Evolutionary conservation across 805 yeast genomes (phyloP).

Genomic region (Kurtzmaniella cleridarum): DNA sequence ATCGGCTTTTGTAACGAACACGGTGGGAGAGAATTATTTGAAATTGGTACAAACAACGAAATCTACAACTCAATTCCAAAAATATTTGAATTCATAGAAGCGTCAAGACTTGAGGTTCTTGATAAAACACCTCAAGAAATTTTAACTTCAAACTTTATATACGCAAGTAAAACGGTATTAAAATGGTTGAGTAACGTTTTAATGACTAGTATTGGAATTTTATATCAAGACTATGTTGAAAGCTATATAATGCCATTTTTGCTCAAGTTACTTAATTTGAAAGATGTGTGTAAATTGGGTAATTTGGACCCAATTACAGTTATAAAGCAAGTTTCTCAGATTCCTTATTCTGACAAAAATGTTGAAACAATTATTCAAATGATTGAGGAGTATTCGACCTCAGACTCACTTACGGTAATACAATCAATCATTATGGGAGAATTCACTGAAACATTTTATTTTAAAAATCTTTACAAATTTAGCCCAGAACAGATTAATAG

Average conservation of each 20-base stretch:
- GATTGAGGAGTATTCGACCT: conserved; percentile 31
- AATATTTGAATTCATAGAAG: conserved; percentile 41
- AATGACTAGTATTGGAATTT: conserved; percentile 47
- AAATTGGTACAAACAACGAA: conserved; percentile 15
- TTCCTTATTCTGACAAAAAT: conserved; percentile 19
- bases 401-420: conserved; percentile 23
- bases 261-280: conserved; percentile 55
- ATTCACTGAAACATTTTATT: conserved; percentile 65
- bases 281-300: conserved; percentile 76
- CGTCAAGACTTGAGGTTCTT: conserved; percentile 31
- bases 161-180: conserved; percentile 58
- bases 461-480: conserved; percentile 59
- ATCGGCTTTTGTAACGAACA: conserved; percentile 28
- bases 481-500: conserved; percentile 38
- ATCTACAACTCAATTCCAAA: conserved; percentile 31
- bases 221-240: conserved; percentile 47
- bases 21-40: conserved; percentile 28
- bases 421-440: conserved; percentile 65
- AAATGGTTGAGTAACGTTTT: conserved; percentile 54
- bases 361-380: conserved; percentile 27
- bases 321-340: conserved; percentile 41
- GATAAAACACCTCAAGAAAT: conserved; percentile 49
- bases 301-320: conserved; percentile 49
- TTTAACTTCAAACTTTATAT: conserved; percentile 55
- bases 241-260: conserved; percentile 62